Evolutionary conservation across 1,284 basidiomycete genomes (phyloP).

Genomic region (Boletus semigastroideus): DNA sequence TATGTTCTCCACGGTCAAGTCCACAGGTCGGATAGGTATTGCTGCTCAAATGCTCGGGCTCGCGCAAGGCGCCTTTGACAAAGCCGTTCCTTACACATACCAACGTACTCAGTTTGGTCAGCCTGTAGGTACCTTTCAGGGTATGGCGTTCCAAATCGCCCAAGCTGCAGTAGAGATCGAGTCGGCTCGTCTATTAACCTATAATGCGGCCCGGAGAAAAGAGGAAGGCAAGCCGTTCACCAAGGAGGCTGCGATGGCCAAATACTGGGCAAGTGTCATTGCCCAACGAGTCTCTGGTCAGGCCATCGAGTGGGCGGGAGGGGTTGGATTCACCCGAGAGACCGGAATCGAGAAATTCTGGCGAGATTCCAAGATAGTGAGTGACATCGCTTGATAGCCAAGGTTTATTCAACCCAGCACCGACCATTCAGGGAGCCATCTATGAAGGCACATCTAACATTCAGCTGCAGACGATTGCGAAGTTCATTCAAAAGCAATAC

Average conservation of each 20-base stretch:
- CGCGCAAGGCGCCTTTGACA: conserved; percentile 95
- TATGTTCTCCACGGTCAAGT: not conserved
- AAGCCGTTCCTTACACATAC: conserved; percentile 91
- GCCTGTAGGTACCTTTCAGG: conserved; percentile 90
- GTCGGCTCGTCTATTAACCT: conserved; percentile 89
- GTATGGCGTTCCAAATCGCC: conserved; percentile 95
- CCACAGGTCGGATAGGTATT: conserved; percentile 86
- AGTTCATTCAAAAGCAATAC: conserved; percentile 82
- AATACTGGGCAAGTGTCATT: conserved; percentile 86
- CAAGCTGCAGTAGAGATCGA: conserved; percentile 89
- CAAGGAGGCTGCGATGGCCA: conserved; percentile 96
- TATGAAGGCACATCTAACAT: conserved; percentile 98
- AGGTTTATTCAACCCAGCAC: conserved; percentile 6
- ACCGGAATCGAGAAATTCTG: conserved; percentile 94
- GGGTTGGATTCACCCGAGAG: conserved; percentile 92
- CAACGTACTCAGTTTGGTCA: conserved; percentile 94
- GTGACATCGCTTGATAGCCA: conserved; percentile 30
- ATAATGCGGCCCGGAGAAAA: conserved; percentile 93
- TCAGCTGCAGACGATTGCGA: conserved; percentile 95
- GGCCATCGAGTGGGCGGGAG: conserved; percentile 98
- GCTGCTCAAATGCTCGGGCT: conserved; percentile 97
- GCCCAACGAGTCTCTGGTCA: conserved; percentile 86
- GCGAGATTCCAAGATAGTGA: conserved; percentile 93
- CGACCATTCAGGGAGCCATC: conserved; percentile 71
- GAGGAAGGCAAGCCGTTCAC: conserved; percentile 88